Evolutionary conservation across 768 basidiomycete species (phyloP).

Genomic region (Suillus discolor): DNA sequence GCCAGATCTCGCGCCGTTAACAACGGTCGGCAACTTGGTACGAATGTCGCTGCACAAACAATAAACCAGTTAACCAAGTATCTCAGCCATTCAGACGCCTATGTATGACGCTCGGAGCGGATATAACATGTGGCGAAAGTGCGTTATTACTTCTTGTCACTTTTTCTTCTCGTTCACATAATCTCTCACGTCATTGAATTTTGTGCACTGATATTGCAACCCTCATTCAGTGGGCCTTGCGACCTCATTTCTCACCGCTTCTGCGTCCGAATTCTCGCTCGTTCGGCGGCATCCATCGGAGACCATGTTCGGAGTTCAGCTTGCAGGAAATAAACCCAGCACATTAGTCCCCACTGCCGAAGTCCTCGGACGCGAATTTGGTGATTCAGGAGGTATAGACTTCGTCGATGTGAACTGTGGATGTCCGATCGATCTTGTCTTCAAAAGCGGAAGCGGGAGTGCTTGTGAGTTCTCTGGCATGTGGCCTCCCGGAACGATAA

Average conservation of each 20-base stretch:
- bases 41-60: constrained; percentile 22
- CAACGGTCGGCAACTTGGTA: constrained; percentile 94
- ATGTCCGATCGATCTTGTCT: constrained; percentile 96
- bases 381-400: constrained; percentile 58
- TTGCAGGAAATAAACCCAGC: constrained; percentile 86
- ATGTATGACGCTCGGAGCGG: constrained; percentile 84
- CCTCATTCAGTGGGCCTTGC: constrained; percentile 85
- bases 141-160: constrained; percentile 20
- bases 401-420: constrained; percentile 97
- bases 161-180: not conserved
- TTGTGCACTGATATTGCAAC: not conserved
- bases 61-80: constrained; percentile 4
- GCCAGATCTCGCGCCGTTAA: constrained; percentile 75
- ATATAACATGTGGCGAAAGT: constrained; percentile 97
- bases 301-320: constrained; percentile 84
- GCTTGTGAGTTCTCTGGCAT: constrained; percentile 61
- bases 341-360: constrained; percentile 83
- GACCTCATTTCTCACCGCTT: constrained; percentile 83
- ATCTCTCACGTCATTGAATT: constrained; percentile 5
- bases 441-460: constrained; percentile 87
- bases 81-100: constrained; percentile 87
- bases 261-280: constrained; percentile 94
- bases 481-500: not conserved
- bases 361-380: constrained; percentile 68
- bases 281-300: constrained; percentile 89